Evolutionary conservation across 2,329 filamentous ascomycete genomes (phyloP).

Genomic region (Tricladium varicosporioides): DNA sequence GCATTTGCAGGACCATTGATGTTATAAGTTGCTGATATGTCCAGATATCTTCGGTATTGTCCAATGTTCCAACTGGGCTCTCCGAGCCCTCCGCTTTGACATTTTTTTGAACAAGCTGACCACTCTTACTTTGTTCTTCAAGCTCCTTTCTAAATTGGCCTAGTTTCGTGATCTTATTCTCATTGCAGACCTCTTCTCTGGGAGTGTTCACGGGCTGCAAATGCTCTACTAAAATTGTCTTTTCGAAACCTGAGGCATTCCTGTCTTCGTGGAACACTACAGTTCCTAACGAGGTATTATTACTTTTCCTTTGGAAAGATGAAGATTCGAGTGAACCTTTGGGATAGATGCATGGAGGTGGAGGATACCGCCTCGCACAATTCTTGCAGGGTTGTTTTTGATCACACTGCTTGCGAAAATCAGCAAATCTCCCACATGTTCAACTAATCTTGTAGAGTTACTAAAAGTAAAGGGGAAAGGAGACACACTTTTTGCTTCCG

Average conservation of each 20-base stretch:
- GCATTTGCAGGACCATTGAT: constrained; percentile 23
- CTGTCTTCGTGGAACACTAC: background rate
- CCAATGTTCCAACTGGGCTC: constrained; percentile 15
- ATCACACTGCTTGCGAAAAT: constrained; percentile 43
- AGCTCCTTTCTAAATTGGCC: no score
- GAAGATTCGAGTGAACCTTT: constrained; percentile 19
- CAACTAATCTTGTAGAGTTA: background rate
- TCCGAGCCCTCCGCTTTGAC: background rate
- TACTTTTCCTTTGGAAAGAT: background rate
- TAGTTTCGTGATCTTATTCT: no score
- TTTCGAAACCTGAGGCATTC: constrained; percentile 1
- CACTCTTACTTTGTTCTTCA: no score
- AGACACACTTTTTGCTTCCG: constrained; percentile 49
- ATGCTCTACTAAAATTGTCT: no score
- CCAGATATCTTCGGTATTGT: background rate
- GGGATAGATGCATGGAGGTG: constrained; percentile 49
- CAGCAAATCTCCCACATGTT: background rate
- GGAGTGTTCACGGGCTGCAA: no score
- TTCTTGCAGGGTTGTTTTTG: constrained; percentile 54
- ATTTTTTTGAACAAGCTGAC: no score
- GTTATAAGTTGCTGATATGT: constrained; percentile 25
- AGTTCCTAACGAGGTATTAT: background rate
- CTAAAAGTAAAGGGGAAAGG: background rate
- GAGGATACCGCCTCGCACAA: constrained; percentile 51
- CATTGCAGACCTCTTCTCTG: no score